Evolutionary conservation across 495 filamentous ascomycete genomes (phyloP).

Genomic region (Melanomma pulvis-pyrius): DNA sequence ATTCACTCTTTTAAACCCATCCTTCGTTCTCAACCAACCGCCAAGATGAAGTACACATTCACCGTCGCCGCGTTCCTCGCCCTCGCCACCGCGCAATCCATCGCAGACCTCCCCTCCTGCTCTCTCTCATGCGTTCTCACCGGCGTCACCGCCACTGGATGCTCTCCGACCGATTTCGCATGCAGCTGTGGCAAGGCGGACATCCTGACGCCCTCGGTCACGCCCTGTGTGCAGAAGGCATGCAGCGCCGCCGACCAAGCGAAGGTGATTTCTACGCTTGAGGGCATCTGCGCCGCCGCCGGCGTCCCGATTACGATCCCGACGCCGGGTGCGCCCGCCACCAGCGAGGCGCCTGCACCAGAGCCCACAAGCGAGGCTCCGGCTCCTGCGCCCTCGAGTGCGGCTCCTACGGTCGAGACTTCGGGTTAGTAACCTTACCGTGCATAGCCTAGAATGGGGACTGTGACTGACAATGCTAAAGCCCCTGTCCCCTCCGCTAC

Average conservation of each 20-base stretch:
- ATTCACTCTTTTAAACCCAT: neutral
- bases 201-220: neutral
- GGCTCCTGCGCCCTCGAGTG: neutral
- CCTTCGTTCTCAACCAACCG: neutral
- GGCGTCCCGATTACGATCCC: slow-evolving; percentile 13
- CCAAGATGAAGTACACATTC: slow-evolving; percentile 20
- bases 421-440: neutral
- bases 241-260: slow-evolving; percentile 11
- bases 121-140: neutral
- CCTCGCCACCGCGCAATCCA: neutral
- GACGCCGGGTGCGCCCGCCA: neutral
- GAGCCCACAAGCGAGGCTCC: slow-evolving; percentile 5
- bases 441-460: neutral
- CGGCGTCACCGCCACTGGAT: neutral
- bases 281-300: slow-evolving; percentile 16
- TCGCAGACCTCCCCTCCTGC: slow-evolving; percentile 8
- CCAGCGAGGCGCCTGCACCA: neutral
- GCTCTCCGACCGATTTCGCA: slow-evolving; percentile 1
- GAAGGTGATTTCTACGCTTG: slow-evolving; percentile 13
- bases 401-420: neutral
- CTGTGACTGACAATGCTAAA: neutral
- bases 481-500: neutral
- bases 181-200: slow-evolving; percentile 14
- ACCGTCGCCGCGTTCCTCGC: slow-evolving; percentile 4
- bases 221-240: slow-evolving; percentile 3